Conservation (phyloP, 352 stramenopile species). For the Pythium periplocum region DNA sequence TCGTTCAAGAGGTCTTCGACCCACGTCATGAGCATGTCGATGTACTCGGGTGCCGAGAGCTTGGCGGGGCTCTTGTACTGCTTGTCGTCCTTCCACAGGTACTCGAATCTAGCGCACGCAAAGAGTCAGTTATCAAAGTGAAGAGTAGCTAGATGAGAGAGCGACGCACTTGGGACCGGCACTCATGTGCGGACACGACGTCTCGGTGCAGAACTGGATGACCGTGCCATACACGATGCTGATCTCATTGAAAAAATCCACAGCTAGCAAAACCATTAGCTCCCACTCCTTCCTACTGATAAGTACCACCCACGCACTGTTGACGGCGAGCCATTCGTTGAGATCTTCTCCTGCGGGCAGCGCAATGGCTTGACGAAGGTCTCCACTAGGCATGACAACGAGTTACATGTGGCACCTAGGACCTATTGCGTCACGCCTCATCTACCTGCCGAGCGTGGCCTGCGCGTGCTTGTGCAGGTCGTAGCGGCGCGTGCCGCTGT, state of each 20-base stretch:
- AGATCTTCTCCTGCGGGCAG: conserved; percentile 76
- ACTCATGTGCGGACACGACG: conserved; percentile 71
- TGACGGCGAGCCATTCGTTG: conserved; percentile 91
- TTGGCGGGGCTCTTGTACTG: conserved; percentile 69
- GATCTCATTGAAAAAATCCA: conserved; percentile 95
- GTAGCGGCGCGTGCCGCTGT: conserved; percentile 73
- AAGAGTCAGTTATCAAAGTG: neutral
- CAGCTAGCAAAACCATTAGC: conserved; percentile 32
- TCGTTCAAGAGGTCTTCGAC: conserved; percentile 88
- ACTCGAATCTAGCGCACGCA: conserved; percentile 60
- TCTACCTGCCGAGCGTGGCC: conserved; percentile 73
- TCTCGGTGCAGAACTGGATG: conserved; percentile 68
- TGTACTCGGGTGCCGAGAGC: conserved; percentile 85
- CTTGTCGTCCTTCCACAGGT: conserved; percentile 81
- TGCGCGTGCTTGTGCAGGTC: conserved; percentile 81
- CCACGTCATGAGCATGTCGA: conserved; percentile 91
- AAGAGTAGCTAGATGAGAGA: too few species aligned
- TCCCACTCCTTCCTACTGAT: neutral
- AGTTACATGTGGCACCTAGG: neutral
- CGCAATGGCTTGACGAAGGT: conserved; percentile 57
- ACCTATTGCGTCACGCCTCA: neutral
- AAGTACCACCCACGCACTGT: conserved; percentile 48
- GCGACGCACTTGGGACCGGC: conserved; percentile 49
- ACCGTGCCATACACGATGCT: conserved; percentile 91
- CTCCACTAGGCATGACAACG: conserved; percentile 30